Evolutionary conservation across 306 rosid species (phyloP), one percentile per base, ranked within the genome.

Genomic region (Mimosa pudica): DNA sequence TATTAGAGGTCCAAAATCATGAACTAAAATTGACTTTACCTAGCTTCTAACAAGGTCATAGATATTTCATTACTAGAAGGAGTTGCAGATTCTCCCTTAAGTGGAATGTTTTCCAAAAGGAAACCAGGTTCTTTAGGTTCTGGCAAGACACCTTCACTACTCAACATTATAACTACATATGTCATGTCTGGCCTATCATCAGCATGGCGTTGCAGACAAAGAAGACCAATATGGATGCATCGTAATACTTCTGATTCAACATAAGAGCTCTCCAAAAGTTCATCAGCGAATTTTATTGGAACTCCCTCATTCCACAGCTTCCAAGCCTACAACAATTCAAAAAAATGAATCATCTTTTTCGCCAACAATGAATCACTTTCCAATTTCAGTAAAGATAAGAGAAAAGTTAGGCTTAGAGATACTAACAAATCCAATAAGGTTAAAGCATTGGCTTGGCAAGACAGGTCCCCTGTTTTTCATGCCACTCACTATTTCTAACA

Each of bases 181-280:
- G 88, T 33, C 88, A 87, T 87, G 77, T 75, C 70, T 38, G 88
- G 89, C 66, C 93, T 57, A 14, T 87, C 88, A 16, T 85, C 64
- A 0, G 88, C 84, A 55, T 65, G 82, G 8, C 78, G 83, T 54
- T 88, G 92, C 46, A 88, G 24, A 74, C 92, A 88, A 36, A 88
- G 76, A 73, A 88, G 83, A 58, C 90, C 88, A 1, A 86, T 76
- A 13, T 89, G 88, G 36, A 85, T 77, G 81, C 87, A 79, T 14
- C 89, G 18, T 5, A 82, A 8, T 42, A 73, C 84, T 68, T 86
- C 73, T 10, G 45, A 8, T 24, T 10, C 16, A 57, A n/a, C 38
- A 6, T 10, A 67, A 1, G 79, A 35, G 1, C 74, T 66, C 1
- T 68, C 68, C 18, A 85, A 75, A 24, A 41, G 7, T 11, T 35